Base-by-base conservation (phyloP, 768 basidiomycete species). In the Cantharellus anzutake region DNA sequence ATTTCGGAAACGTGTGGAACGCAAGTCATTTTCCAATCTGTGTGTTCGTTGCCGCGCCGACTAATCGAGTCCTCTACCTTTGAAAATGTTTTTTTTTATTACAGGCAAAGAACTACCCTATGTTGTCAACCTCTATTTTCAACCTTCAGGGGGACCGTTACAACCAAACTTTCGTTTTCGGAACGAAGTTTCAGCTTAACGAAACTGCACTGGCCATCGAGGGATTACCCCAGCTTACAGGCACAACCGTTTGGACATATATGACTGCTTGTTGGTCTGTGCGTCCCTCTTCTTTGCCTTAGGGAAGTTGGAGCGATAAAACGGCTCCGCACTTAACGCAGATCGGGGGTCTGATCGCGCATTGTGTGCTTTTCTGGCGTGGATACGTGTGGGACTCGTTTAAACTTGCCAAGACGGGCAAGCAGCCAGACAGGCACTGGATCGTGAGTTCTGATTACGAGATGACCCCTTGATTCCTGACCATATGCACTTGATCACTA, bases 1-100 rank as follows among this genome's bases (percentile, higher is more conserved):
- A 80, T 68, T 82, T 81, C 63, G 73, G 76, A n/a, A 78, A 83
- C 64, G 69, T 73, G 3, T 83, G 80, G 80, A 75, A 76, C 62
- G 80, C 78, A 65, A 64, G 72, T 70, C 4, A 40, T 42, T 56
- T 16, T 2, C 34, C 57, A 34, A 70, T 69, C 65, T 68, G 70
- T 59, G 56, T 67, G 62, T 35, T 48, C 3, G n/a, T 3, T 63
- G 11, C 1, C 52, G 35, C 52, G 7, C 35, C 7, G 38, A 7
- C 35, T 55, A 37, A 37, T 37, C 7, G 44, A 11, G 11, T 48
- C 29, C 11, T 29, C 29, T 48, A 48, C 44, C 44, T 29, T 48
- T 48, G 11, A n/a, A 60, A 29, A 38, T 59, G 1, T 44, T 55
- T 39, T n/a, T 3, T 20, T 37, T 20, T 59, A 55, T 7, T 59